A percentile compares a stretch with the other conserved stretches of the same genome.
phyloP scores from a whole-genome alignment of 805 yeast genomes.

The Lachancea nothofagi region DNA sequence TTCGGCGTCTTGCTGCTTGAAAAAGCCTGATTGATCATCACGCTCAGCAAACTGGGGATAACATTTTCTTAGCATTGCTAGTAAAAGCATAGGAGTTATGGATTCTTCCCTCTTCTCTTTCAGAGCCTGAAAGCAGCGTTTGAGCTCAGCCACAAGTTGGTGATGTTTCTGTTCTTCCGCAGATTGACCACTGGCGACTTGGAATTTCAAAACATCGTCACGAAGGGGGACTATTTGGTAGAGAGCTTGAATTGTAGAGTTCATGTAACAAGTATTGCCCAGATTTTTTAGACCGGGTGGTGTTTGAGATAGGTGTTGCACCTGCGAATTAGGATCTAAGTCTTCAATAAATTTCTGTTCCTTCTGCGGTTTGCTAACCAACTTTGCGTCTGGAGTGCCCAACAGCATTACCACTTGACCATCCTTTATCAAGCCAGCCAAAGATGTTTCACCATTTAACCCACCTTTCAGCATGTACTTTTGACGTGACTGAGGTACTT shows the following conservation, averaged over 20 bases:
- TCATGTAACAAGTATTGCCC: slow-evolving; percentile 93
- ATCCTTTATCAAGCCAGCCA: slow-evolving; percentile 45
- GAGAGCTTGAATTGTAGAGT: slow-evolving; percentile 83
- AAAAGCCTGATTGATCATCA: slow-evolving; percentile 56
- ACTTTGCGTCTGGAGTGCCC: slow-evolving; percentile 77
- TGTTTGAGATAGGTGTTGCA: slow-evolving; percentile 39
- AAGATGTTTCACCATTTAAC: slow-evolving; percentile 56
- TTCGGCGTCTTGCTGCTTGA: slow-evolving; percentile 97
- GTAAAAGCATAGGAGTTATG: slow-evolving; percentile 65
- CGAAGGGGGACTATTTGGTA: slow-evolving; percentile 74
- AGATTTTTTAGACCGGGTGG: slow-evolving; percentile 92
- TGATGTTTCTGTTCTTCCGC: slow-evolving; percentile 31
- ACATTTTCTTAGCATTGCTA: slow-evolving; percentile 56
- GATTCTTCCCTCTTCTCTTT: slow-evolving; percentile 37
- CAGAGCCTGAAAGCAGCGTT: slow-evolving; percentile 39
- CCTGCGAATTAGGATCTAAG: slow-evolving; percentile 38
- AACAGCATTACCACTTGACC: slow-evolving; percentile 76
- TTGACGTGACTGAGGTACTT: slow-evolving; percentile 84
- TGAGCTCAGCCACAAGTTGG: slow-evolving; percentile 44
- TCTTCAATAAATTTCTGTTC: slow-evolving; percentile 66
- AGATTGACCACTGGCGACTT: slow-evolving; percentile 16
- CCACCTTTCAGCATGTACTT: slow-evolving; percentile 88
- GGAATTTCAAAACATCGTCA: slow-evolving; percentile 52
- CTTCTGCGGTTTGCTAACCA: slow-evolving; percentile 47
- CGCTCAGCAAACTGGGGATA: slow-evolving; percentile 90